These are phyloP conservation scores for Zangia roseola DNA, from an alignment of 768 basidiomycete species.

Conservation along the genomic window DNA sequence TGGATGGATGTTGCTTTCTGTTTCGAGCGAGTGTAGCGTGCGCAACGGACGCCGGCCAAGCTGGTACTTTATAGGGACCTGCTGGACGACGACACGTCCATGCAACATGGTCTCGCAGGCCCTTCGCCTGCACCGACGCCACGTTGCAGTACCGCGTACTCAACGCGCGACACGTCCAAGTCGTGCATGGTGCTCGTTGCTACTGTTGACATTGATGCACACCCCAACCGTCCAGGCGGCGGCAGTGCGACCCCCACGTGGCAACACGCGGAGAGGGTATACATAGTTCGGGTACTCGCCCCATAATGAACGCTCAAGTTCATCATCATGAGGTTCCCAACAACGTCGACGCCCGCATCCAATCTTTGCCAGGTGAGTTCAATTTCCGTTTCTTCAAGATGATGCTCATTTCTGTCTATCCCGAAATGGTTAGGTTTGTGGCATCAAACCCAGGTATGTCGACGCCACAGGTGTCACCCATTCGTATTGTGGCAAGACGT, in stretches of 20 bases:
- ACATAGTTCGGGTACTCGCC: constrained; percentile 16
- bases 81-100: constrained; percentile 10
- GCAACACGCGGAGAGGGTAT: constrained; percentile 13
- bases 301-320: background rate
- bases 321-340: constrained; percentile 6
- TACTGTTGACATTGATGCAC: constrained; percentile 1
- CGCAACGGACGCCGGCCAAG: constrained; percentile 2
- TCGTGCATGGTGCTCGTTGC: constrained; percentile 15
- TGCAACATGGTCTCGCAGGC: constrained; percentile 21
- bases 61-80: constrained; percentile 21
- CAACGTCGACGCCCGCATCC: constrained; percentile 17
- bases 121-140: constrained; percentile 12
- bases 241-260: constrained; percentile 29
- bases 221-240: constrained; percentile 8
- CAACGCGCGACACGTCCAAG: constrained; percentile 17
- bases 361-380: constrained; percentile 29
- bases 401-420: constrained; percentile 7
- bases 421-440: constrained; percentile 46
- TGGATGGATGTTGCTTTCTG: background rate
- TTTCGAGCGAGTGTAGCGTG: constrained; percentile 1
- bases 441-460: constrained; percentile 59
- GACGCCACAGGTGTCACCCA: constrained; percentile 56
- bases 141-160: constrained; percentile 17
- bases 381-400: constrained; percentile 6
- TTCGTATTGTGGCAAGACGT: constrained; percentile 60